Conservation (phyloP, 768 basidiomycete genomes). For the Boletus subparvulus region DNA sequence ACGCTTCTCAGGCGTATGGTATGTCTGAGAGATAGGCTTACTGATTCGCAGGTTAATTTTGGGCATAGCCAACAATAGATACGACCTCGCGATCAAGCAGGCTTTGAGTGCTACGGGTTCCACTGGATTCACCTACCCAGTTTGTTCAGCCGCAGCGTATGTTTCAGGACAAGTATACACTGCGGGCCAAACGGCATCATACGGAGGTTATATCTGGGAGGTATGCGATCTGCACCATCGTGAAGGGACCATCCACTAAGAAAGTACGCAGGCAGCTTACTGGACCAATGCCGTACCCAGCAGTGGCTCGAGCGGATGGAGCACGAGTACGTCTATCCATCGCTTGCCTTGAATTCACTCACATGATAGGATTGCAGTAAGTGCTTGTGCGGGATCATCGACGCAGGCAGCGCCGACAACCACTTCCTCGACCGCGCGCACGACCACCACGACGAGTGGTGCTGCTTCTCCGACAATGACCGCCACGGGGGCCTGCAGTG, state of each 20-base stretch:
- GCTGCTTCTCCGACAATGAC: constrained; percentile 18
- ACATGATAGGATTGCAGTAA: constrained; percentile 11
- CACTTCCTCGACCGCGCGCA: constrained; percentile 13
- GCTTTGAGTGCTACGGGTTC: constrained; percentile 59
- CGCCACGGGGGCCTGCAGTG: constrained; percentile 42
- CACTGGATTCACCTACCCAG: constrained; percentile 65
- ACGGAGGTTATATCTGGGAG: constrained; percentile 65
- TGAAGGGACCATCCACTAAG: not conserved
- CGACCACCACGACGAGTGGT: constrained; percentile 7
- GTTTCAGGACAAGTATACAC: constrained; percentile 49
- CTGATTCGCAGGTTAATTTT: constrained; percentile 4
- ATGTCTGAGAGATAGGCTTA: not conserved
- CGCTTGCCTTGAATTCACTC: not conserved
- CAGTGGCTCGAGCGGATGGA: constrained; percentile 59
- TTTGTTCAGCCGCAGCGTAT: constrained; percentile 57
- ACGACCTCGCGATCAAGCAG: constrained; percentile 60
- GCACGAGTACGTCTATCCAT: constrained; percentile 47
- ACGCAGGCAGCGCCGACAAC: constrained; percentile 12
- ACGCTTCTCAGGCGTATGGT: constrained; percentile 42
- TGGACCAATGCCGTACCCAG: constrained; percentile 50
- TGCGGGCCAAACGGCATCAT: constrained; percentile 53
- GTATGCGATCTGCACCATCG: constrained; percentile 29
- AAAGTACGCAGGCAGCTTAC: constrained; percentile 54
- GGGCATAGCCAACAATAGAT: constrained; percentile 52
- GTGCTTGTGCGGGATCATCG: constrained; percentile 21